phyloP scores from a whole-genome alignment of 1,284 basidiomycete species.

The Fomitopsis schrenkii region DNA sequence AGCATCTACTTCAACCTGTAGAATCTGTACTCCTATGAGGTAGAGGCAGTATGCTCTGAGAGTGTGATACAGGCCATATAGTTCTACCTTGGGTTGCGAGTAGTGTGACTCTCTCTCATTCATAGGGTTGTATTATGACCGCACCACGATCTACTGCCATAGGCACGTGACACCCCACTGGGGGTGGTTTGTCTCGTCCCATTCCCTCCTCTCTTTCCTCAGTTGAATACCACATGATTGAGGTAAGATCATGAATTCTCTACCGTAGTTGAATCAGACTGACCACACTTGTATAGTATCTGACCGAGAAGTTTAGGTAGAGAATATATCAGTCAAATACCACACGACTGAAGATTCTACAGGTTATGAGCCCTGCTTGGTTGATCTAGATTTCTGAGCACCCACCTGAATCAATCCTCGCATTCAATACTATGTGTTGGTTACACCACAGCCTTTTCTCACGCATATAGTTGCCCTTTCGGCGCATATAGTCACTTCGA shows the following conservation, averaged over 20 bases:
- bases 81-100: constrained; percentile 20
- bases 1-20: too few relatives aligned
- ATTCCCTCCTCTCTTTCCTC: too few relatives aligned
- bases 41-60: too few relatives aligned
- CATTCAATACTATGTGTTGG: neutral
- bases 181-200: too few relatives aligned
- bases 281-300: neutral
- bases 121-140: too few relatives aligned
- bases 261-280: neutral
- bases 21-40: too few relatives aligned
- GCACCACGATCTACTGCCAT: neutral
- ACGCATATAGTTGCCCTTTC: too few relatives aligned
- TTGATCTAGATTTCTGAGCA: neutral
- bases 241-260: neutral
- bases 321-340: neutral
- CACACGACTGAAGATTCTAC: neutral
- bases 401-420: neutral
- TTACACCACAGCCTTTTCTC: too few relatives aligned
- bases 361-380: constrained; percentile 6
- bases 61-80: too few relatives aligned
- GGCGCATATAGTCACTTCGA: too few relatives aligned
- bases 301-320: neutral
- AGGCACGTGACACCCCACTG: too few relatives aligned
- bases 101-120: constrained; percentile 32
- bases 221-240: too few relatives aligned